Evolutionary conservation across 208 protist species (phyloP).

Genomic region (Leptomonas pyrrhocoris): DNA sequence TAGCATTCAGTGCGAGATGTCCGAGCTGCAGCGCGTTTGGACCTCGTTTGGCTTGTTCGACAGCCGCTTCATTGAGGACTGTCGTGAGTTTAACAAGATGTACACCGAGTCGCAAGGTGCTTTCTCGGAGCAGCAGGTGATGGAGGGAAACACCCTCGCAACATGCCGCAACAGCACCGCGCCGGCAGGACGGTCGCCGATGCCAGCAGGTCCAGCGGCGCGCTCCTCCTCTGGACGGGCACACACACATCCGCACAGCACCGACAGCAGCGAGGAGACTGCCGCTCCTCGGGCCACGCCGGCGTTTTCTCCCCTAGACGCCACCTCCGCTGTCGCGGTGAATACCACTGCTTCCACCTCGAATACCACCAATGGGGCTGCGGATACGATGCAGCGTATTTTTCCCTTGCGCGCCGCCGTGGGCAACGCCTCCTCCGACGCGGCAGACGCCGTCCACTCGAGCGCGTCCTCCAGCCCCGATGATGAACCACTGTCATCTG

Average conservation of each 20-base stretch:
- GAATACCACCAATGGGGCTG: no score
- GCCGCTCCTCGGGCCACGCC: background rate
- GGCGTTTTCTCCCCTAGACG: background rate
- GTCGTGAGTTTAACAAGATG: constrained; percentile 28
- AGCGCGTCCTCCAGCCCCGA: constrained; percentile 15
- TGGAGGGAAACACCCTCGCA: background rate
- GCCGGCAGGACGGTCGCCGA: background rate
- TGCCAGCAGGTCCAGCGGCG: background rate
- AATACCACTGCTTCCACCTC: background rate
- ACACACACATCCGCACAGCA: background rate
- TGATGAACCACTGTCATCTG: constrained; percentile 21
- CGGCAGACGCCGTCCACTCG: constrained; percentile 10
- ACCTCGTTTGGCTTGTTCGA: constrained; percentile 44
- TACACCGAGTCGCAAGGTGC: constrained; percentile 33
- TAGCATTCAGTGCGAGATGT: constrained; percentile 45
- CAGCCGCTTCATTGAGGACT: constrained; percentile 29
- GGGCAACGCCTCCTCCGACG: constrained; percentile 18
- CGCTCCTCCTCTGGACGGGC: no score
- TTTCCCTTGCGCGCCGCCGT: constrained; percentile 14
- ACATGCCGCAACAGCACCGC: background rate
- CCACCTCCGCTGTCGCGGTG: background rate
- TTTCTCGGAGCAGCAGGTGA: constrained; percentile 32
- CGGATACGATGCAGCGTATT: background rate
- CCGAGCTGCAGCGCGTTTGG: constrained; percentile 57
- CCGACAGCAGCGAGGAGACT: constrained; percentile 6